Conservation (phyloP, 148 eudicot species). For the Rhododendron mucronatum region DNA sequence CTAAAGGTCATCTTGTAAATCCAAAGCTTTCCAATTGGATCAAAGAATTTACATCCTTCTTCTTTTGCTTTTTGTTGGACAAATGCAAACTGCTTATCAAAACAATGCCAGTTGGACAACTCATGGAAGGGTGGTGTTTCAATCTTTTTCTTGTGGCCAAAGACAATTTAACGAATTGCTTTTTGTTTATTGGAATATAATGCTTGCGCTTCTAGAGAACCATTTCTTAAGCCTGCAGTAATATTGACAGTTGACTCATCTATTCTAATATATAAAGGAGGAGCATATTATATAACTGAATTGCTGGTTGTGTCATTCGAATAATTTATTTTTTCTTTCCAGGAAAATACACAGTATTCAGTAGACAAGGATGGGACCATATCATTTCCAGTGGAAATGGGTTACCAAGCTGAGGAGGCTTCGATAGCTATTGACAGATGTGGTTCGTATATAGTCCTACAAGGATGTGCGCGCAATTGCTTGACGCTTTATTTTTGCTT, state of each 20-base stretch:
- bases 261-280: no score
- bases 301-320: not conserved
- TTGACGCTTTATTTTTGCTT: not conserved
- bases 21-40: no score
- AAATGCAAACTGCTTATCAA: no score
- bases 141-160: not conserved
- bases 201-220: not conserved
- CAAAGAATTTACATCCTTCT: no score
- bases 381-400: slow-evolving; percentile 51
- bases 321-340: slow-evolving; percentile 1
- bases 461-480: not conserved
- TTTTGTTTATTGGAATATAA: not conserved
- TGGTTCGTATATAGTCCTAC: slow-evolving; percentile 34
- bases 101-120: no score
- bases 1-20: no score
- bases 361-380: slow-evolving; percentile 35
- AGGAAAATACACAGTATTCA: slow-evolving; percentile 20
- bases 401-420: slow-evolving; percentile 53
- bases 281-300: not conserved
- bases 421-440: slow-evolving; percentile 61
- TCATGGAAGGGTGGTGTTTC: no score
- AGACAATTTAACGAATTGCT: not conserved
- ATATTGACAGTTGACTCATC: not conserved
- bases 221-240: not conserved
- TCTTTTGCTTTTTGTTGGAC: no score